Base-by-base conservation (phyloP, 768 basidiomycete species). In the Serendipita indica region DNA sequence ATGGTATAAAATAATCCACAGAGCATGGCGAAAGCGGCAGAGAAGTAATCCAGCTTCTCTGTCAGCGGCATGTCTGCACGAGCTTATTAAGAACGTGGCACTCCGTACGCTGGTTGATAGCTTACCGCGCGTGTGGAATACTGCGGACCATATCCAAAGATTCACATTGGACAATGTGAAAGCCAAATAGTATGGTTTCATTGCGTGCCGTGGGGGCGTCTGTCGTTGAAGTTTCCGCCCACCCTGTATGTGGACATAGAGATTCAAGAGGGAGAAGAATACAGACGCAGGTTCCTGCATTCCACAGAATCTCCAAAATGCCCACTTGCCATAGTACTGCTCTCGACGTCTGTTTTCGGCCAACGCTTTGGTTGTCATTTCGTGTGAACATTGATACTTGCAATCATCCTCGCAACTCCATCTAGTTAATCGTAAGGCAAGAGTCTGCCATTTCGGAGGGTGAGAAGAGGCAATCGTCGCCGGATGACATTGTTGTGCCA, bases 301-400 rank as follows among this genome's bases (percentile, higher is more conserved):
- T 32, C 92, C 89, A n/a, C 74, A 72, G 22, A 86, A 73, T 30
- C 93, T 77, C 80, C 83, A 86, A 69, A 99, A 98, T 0, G 93
- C 89, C 94, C 94, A 98, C 73, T 98, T 98, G 14, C 94, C 96
- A 64, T 90, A 80, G 69, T 87, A 93, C 64, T 96, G 92, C 41
- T 86, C 79, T 1, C 87, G 70, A 1, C 39, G 52, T 54, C 22
- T 54, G 10, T 32, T n/a, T 2, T 14, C 57, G 1, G 59, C 63
- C 18, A 77, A 62, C 33, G 80, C 79, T 4, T 71, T 66, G 61
- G 80, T 77, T 3, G 88, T 90, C 35, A 89, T 75, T 49, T 74
- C 70, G 66, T 92, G 89, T 80, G 86, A 89, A 72, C 96, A 99
- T 3, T 67, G 69, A 68, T 99, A 99, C 68, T 82, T 81, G 75